A percentile compares a stretch with the other conserved stretches of the same genome.
Evolutionary conservation across 2,329 filamentous ascomycete genomes (phyloP).

Genomic region (Ceratocystis destructans): DNA sequence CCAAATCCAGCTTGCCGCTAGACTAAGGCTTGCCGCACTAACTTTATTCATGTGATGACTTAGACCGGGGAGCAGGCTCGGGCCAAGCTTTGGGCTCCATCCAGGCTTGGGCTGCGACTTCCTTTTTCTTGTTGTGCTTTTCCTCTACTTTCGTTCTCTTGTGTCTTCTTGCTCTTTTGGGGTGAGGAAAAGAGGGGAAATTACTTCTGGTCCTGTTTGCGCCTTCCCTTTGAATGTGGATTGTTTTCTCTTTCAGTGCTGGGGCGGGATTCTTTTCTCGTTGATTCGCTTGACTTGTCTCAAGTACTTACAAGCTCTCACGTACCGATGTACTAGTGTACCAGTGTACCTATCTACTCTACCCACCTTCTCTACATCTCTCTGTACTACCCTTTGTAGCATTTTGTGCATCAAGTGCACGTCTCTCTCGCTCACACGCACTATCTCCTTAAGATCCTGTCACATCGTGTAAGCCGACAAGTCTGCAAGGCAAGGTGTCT

Average conservation of each 20-base stretch:
- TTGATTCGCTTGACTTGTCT: too few species aligned
- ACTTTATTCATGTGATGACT: slow-evolving; percentile 2
- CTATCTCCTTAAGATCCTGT: not conserved
- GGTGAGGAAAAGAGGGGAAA: not conserved
- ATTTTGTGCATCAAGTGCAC: not conserved
- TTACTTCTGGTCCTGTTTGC: not conserved
- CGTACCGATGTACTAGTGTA: not conserved
- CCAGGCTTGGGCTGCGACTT: not conserved
- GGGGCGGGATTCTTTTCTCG: too few species aligned
- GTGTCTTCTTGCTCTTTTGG: not conserved
- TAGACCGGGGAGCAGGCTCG: not conserved
- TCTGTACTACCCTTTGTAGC: not conserved
- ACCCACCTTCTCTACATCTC: not conserved
- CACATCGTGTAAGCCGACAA: not conserved
- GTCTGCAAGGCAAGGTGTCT: not conserved
- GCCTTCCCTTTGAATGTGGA: not conserved
- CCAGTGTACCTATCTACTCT: not conserved
- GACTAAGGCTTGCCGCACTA: not conserved
- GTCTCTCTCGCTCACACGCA: not conserved
- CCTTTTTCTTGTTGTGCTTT: not conserved
- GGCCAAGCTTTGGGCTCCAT: not conserved
- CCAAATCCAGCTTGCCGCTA: too few species aligned
- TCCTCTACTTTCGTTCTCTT: not conserved
- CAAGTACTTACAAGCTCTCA: not conserved
- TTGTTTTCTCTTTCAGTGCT: slow-evolving; percentile 1